Conservation (phyloP, 75 land plant species). For the Picea glauca region DNA sequence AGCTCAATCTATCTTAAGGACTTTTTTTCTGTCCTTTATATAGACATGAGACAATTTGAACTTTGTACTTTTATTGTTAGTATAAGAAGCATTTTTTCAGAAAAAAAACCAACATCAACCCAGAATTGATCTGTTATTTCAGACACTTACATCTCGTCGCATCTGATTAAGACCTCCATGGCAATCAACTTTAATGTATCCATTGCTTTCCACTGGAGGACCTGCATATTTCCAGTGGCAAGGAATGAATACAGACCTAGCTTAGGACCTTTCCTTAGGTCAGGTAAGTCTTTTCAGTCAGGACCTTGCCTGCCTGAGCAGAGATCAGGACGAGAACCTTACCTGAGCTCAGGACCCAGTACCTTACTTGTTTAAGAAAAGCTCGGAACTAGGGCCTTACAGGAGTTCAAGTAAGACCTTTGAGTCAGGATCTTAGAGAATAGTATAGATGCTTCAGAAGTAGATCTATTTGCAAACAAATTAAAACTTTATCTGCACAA, state of each 20-base stretch:
- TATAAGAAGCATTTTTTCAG: too few species aligned
- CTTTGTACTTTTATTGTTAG: too few species aligned
- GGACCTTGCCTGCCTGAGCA: background rate
- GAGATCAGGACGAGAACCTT: background rate
- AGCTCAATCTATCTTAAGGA: too few species aligned
- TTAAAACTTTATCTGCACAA: background rate
- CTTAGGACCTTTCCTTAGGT: background rate
- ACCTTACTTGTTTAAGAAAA: too few species aligned
- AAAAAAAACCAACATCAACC: background rate
- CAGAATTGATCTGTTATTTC: background rate
- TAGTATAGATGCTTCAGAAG: background rate
- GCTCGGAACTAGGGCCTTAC: conserved; percentile 6
- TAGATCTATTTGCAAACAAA: background rate
- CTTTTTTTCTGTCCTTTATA: too few species aligned
- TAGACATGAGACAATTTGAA: too few species aligned
- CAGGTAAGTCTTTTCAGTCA: background rate
- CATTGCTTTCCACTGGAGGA: conserved; percentile 54
- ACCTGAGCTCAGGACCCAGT: too few species aligned
- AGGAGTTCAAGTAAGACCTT: background rate
- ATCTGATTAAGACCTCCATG: conserved; percentile 93
- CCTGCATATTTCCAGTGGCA: conserved; percentile 56
- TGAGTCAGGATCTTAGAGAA: background rate
- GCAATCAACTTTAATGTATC: conserved; percentile 84
- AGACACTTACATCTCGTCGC: conserved; percentile 74
- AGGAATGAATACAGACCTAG: conserved; percentile 20